These are phyloP conservation scores for Quercus robur DNA, from an alignment of 306 rosid genomes.

Conservation along the genomic window DNA sequence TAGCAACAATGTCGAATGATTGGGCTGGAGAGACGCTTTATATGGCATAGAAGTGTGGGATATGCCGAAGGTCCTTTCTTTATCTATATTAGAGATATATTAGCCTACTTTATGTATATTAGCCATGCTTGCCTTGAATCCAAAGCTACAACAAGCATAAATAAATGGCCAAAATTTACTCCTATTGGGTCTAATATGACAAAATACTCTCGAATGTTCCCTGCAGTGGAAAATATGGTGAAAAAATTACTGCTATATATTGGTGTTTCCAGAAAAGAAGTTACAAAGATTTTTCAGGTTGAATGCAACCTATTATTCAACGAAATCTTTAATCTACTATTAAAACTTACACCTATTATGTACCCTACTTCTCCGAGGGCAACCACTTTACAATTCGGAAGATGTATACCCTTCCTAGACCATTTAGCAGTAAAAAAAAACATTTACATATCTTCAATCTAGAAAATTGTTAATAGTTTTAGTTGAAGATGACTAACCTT, in stretches of 20 bases:
- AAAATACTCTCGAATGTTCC: conserved; percentile 39
- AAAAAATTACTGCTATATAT: conserved; percentile 1
- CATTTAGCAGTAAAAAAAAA: background rate
- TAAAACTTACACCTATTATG: too few relatives aligned
- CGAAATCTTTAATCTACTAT: background rate
- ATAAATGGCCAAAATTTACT: conserved; percentile 20
- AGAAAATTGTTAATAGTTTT: background rate
- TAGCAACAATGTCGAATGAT: too few relatives aligned
- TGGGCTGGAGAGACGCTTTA: too few relatives aligned
- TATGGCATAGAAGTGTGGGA: too few relatives aligned
- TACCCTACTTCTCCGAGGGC: too few relatives aligned
- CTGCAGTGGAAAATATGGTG: conserved; percentile 16
- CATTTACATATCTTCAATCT: background rate
- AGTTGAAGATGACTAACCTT: conserved; percentile 25
- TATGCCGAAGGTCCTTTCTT: too few relatives aligned
- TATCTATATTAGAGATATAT: too few relatives aligned
- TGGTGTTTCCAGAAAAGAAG: background rate
- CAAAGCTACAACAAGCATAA: conserved; percentile 12
- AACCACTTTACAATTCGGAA: background rate
- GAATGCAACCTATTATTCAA: background rate
- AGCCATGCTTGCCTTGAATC: conserved; percentile 16
- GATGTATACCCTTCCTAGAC: background rate
- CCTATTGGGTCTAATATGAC: conserved; percentile 32
- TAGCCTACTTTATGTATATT: too few relatives aligned
- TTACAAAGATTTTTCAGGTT: background rate